Base-by-base conservation (phyloP, 176 grass and related monocot species). In the Miscanthus lutarioriparius region DNA sequence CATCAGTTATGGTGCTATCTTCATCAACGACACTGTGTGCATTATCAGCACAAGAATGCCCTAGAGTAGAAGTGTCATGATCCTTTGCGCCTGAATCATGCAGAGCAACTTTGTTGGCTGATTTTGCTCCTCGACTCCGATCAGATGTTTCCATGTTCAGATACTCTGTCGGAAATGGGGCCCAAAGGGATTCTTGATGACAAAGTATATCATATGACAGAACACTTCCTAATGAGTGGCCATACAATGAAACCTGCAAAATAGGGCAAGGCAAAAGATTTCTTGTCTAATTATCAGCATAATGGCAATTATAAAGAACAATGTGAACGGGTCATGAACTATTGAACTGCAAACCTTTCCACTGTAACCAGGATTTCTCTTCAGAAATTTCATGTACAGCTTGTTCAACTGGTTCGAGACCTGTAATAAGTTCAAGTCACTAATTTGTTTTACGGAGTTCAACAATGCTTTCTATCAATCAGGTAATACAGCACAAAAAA, bases 201-300 rank as follows among this genome's bases (percentile, higher is more conserved):
- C 96, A 98, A 87, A 98, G 96, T 72, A 98, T 98, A 75, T 98
- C 96, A 85, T 98, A 95, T 45, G 96, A 92, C 38, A 98, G 75
- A 85, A 98, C 96, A 80, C 96, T 95, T 80, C 96, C 96, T 92
- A 98, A 87, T 0, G 96, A 98, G 77, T 98, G 96, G 69, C 93
- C 96, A 85, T 98, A 95, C 77, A 98, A 79, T 12, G 96, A 98
- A 85, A 98, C 92, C 92, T 94, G 82, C 10, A 88, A 67, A 72
- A 84, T 75, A 47, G 30, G 7, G 1, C 14, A 75, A 84, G 1
- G 2, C 36, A 76, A 77, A 38, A 25, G 8, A 9, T 30, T 72
- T 83, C 38, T 78, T 47, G 40, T 71, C 40, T 64, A 41, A 73
- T 16, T 8, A 67, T 36, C 10, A 39, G 40, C 53, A 78, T 7